Evolutionary conservation across 139 green algal species (phyloP), one percentile per base, ranked within the genome.

Genomic region (Axilococcus clingmanii): DNA sequence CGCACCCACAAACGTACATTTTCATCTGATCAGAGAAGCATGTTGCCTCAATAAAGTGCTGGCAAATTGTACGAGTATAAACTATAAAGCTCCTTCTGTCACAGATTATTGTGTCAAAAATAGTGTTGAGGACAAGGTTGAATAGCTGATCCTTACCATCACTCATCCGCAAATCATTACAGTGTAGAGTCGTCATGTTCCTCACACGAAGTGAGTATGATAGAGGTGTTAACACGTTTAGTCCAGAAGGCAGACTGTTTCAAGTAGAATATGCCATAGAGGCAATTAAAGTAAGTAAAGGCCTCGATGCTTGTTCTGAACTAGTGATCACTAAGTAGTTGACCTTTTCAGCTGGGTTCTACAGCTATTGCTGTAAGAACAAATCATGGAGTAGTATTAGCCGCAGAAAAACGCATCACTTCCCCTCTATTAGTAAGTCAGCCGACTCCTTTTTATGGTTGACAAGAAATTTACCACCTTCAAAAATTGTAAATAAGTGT

Each of bases 181-280:
- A 40, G 31, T 42, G 40, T 42, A 49, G 4, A 59, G 9, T 24
- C 3, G 7, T 49, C 35, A 80, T 80, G 72, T 80, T 80, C 36
- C 45, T 90, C 17, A 94, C 84, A 20, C 64, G 87, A 7, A 88
- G 67, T 49, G 93, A 99, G 53, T 99, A 99, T 72, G 93, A 99
- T 57, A 69, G 91, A 9, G 89, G 93, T 24, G 93, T 99, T 4
- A 98, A 95, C 73, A 99, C 91, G 1, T 99, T 43, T 89, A 64
- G 49, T 31, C 65, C 88, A 25, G 88, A 88, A 40, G 87, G 87
- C 1, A 76, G 87, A 14, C 66, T 99, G 4, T 98, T 99, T 47
- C 93, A 99, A 75, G 92, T 99, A 14, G 92, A 99, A 57, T 98
- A 97, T 57, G 92, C 92, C 4, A 91, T 99, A 8, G 92, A 99